Conservation (phyloP, 768 basidiomycete genomes). For the Suillus subluteus region DNA sequence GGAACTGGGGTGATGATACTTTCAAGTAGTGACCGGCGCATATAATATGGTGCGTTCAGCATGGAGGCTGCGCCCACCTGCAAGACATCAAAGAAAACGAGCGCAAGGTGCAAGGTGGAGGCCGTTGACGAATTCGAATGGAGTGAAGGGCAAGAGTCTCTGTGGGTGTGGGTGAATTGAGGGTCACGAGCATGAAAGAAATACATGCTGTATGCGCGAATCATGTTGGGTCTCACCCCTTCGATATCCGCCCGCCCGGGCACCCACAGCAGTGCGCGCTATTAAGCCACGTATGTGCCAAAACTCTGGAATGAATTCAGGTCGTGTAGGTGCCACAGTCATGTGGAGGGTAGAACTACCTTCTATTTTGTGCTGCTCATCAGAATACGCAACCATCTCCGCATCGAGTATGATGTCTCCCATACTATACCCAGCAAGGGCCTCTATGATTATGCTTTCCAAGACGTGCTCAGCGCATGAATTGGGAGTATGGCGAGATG, state of each 20-base stretch:
- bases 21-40: conserved; percentile 67
- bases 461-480: conserved; percentile 9
- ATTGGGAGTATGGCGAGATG: not conserved
- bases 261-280: conserved; percentile 57
- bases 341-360: conserved; percentile 47
- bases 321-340: conserved; percentile 2
- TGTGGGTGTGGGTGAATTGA: conserved; percentile 31
- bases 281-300: conserved; percentile 72
- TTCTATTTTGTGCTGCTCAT: conserved; percentile 58
- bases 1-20: conserved; percentile 51
- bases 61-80: conserved; percentile 65
- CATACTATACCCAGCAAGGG: conserved; percentile 50
- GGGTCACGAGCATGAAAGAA: conserved; percentile 29
- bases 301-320: conserved; percentile 54
- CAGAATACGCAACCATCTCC: conserved; percentile 88
- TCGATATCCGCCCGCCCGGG: conserved; percentile 37
- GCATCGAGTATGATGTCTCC: conserved; percentile 70
- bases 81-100: conserved; percentile 89
- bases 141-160: conserved; percentile 46
- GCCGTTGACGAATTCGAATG: conserved; percentile 41
- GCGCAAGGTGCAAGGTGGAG: conserved; percentile 60
- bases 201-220: conserved; percentile 24
- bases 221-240: conserved; percentile 24
- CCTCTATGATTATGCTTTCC: conserved; percentile 58
- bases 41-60: conserved; percentile 55